Conservation (phyloP, 108 stramenopile genomes). For the Skeletonema potamos region DNA sequence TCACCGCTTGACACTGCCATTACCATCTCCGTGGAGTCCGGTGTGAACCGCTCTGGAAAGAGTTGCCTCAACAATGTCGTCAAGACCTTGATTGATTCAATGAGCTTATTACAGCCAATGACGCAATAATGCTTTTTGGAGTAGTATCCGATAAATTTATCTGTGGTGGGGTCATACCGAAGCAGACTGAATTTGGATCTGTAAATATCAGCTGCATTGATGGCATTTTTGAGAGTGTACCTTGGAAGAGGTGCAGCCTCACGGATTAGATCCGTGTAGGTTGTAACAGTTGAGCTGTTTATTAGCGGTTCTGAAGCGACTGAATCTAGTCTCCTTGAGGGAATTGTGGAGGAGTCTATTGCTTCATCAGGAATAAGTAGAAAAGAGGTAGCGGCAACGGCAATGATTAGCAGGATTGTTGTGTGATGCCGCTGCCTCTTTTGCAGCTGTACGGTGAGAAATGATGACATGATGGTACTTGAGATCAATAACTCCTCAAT, state of each 20-base stretch:
- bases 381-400: too few species aligned
- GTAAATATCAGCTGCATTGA: background rate
- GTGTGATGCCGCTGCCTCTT: too few species aligned
- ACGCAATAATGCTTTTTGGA: background rate
- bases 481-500: too few species aligned
- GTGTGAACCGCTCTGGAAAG: slow-evolving; percentile 7
- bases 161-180: background rate
- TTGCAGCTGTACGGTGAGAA: too few species aligned
- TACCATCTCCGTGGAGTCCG: background rate
- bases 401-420: too few species aligned
- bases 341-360: too few species aligned
- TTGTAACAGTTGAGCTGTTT: too few species aligned
- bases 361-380: too few species aligned
- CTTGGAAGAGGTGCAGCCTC: background rate
- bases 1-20: background rate
- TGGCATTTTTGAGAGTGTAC: background rate
- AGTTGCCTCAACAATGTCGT: background rate
- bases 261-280: background rate
- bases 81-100: background rate
- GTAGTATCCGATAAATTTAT: background rate
- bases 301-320: too few species aligned
- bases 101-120: background rate
- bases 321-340: too few species aligned
- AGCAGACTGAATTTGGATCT: background rate
- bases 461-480: too few species aligned